Base-by-base conservation (phyloP, 2,329 filamentous ascomycete genomes). In the Trichophyton schoenleinii region DNA sequence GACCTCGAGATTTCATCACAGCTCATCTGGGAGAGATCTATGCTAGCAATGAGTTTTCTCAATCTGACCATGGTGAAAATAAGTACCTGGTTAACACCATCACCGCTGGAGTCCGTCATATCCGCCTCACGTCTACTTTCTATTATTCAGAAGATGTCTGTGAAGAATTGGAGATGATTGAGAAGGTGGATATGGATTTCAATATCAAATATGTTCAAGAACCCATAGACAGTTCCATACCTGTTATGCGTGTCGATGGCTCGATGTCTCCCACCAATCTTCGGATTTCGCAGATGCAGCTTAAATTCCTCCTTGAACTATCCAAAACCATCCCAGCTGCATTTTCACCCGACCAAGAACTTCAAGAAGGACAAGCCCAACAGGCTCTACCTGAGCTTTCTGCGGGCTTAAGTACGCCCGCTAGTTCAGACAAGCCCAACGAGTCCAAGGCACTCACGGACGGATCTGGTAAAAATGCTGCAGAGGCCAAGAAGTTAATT, bases 21-120 rank as follows among this genome's bases (percentile, higher is more conserved):
- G 94, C 92, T 0, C 95, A 97, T 68, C 78, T 99, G 2, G 94
- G 94, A 75, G 95, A 99, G 71, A 96, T 99, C 25, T 99, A 97
- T 70, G 91, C 89, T 0, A 91, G 91, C 73, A 99, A 99, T 73
- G 88, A 87, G 65, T 99, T 99, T 70, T 83, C 87, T 0, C 87
- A 89, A 0, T 77, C 97, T 2, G 88, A 95, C 64, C 90, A 95
- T 63, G 85, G 85, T 0, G 79, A 88, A 67, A 2, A 42, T 34
- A 82, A 88, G 0, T 83, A 87, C 2, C 85, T 89, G 63, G 89
- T 89, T 36, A 99, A 96, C 80, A 91, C 95, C 71, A 82, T 99
- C 15, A 88, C 88, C 1, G 87, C 91, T 18, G 94, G 94, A 22
- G 92, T 99, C 66, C 84, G 92, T 60, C 95, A 99, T 64, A 90